These are phyloP conservation scores for Colletotrichum navitas DNA, from an alignment of 2,329 filamentous ascomycete species.

Conservation along the genomic window DNA sequence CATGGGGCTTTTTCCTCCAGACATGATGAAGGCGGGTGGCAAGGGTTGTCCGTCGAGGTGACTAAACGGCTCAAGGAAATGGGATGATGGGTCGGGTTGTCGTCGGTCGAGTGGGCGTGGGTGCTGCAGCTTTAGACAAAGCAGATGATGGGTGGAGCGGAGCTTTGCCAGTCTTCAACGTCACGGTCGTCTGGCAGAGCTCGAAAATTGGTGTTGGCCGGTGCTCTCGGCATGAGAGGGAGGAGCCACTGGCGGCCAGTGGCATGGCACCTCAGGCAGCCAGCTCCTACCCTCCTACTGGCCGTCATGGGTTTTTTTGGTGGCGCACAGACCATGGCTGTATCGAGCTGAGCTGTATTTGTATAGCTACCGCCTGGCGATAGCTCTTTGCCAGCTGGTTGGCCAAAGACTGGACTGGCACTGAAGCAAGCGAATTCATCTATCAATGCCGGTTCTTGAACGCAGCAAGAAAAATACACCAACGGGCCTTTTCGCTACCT, in stretches of 20 bases:
- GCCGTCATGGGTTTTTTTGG: conserved; percentile 5
- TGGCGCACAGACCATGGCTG: conserved; percentile 7
- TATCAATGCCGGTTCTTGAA: not conserved
- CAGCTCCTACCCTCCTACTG: not conserved
- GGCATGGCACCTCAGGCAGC: conserved; percentile 28
- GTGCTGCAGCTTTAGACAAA: conserved; percentile 26
- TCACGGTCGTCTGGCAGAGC: conserved; percentile 38
- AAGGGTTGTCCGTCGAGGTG: conserved; percentile 5
- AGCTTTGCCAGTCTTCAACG: conserved; percentile 40
- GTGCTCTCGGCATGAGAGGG: conserved; percentile 30
- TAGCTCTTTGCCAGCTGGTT: not conserved
- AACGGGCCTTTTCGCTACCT: not conserved
- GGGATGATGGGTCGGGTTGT: conserved; percentile 7
- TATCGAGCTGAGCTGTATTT: not conserved
- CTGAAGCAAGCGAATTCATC: not conserved
- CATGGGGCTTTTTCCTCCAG: conserved; percentile 52
- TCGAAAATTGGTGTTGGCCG: conserved; percentile 39
- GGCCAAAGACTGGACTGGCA: no score
- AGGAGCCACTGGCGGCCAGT: conserved; percentile 8
- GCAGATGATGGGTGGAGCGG: conserved; percentile 33
- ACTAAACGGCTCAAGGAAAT: not conserved
- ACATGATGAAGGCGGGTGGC: conserved; percentile 21
- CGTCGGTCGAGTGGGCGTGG: conserved; percentile 5
- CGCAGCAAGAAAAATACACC: not conserved
- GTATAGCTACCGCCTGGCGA: not conserved